Conservation (phyloP, 2,329 filamentous ascomycete genomes). For the Aspergillus sp. region DNA sequence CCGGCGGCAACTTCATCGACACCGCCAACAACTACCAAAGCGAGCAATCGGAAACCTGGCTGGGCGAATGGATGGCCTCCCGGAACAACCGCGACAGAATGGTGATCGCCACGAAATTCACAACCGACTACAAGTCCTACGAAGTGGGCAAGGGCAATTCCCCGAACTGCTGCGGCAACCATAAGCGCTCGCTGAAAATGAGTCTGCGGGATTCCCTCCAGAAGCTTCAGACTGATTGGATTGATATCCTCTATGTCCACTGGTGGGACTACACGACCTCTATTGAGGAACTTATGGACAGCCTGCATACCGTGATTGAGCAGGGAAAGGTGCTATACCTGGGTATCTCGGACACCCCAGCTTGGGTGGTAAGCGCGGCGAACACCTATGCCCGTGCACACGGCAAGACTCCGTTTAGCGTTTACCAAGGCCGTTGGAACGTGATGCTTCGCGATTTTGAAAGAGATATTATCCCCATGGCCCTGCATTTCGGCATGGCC, state of each 20-base stretch:
- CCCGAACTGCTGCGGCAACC: constrained; percentile 41
- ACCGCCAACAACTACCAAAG: constrained; percentile 68
- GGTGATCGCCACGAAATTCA: constrained; percentile 65
- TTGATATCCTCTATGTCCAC: constrained; percentile 57
- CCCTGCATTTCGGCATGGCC: constrained; percentile 43
- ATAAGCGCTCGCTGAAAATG: constrained; percentile 42
- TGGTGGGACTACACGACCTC: constrained; percentile 51
- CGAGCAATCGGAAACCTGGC: constrained; percentile 63
- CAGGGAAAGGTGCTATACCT: constrained; percentile 44
- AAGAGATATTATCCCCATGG: constrained; percentile 45
- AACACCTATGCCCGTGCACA: constrained; percentile 41
- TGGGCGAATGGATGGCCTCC: constrained; percentile 70
- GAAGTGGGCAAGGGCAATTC: constrained; percentile 40
- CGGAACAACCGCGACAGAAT: constrained; percentile 52
- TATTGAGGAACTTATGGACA: constrained; percentile 40
- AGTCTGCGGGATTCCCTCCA: constrained; percentile 45
- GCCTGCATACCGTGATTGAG: constrained; percentile 39
- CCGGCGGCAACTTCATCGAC: constrained; percentile 74
- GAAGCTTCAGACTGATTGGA: constrained; percentile 55
- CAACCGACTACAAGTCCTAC: constrained; percentile 52
- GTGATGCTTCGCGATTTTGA: constrained; percentile 41
- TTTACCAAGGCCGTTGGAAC: constrained; percentile 44
- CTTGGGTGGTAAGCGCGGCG: constrained; percentile 41
- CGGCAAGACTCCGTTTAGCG: constrained; percentile 41
- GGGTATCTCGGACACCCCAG: constrained; percentile 42